Evolutionary conservation across 345 rosid species (phyloP).

Genomic region (Aegle marmelos): DNA sequence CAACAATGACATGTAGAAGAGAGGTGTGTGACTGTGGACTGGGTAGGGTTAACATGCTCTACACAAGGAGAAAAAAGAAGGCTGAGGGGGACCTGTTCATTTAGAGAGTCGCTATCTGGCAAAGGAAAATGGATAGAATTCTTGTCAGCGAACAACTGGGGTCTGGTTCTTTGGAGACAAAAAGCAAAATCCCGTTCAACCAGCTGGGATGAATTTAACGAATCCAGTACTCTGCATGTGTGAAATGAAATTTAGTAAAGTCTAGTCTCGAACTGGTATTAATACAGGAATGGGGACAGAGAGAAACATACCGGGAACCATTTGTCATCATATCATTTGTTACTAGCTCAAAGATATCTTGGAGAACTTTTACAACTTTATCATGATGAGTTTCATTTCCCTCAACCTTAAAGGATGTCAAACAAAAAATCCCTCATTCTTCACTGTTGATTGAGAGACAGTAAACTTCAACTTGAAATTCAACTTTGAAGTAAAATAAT

Average conservation of each 20-base stretch:
- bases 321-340: slow-evolving; percentile 80
- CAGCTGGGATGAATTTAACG: slow-evolving; percentile 33
- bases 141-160: slow-evolving; percentile 58
- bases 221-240: slow-evolving; percentile 48
- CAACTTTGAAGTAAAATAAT: slow-evolving; percentile 19
- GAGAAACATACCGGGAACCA: slow-evolving; percentile 58
- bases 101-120: slow-evolving; percentile 61
- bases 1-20: not conserved
- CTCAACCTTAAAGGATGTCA: slow-evolving; percentile 44
- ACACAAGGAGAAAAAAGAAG: not conserved
- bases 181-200: slow-evolving; percentile 34
- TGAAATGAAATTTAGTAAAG: not conserved
- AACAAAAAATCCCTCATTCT: not conserved
- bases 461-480: slow-evolving; percentile 11
- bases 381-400: slow-evolving; percentile 50
- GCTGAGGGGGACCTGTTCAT: slow-evolving; percentile 65
- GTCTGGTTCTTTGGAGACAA: slow-evolving; percentile 48
- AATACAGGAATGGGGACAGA: slow-evolving; percentile 13
- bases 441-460: not conserved
- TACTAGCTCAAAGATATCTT: slow-evolving; percentile 87
- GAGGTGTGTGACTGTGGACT: not conserved
- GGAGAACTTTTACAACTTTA: slow-evolving; percentile 77
- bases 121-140: slow-evolving; percentile 73
- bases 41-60: not conserved
- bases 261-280: not conserved